A percentile compares a stretch with the other conserved stretches of the same genome.
These are phyloP conservation scores for Erythrobasidium hasegawianum DNA, from an alignment of 1,284 basidiomycete species.

Conservation along the genomic window DNA sequence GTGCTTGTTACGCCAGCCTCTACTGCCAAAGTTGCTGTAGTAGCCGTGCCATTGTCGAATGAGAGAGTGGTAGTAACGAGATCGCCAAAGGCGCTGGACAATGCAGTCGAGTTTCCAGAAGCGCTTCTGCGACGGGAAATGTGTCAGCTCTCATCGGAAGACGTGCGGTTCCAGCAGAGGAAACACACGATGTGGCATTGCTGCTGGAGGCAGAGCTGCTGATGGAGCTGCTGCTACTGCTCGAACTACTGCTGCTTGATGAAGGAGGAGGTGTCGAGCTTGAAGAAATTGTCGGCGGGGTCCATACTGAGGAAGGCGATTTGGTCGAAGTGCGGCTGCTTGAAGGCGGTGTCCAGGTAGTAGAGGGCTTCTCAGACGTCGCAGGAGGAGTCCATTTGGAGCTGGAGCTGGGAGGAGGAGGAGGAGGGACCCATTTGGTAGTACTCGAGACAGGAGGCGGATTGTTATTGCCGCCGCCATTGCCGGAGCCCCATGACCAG, in stretches of 20 bases:
- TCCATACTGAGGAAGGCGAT: background rate
- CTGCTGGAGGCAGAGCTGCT: background rate
- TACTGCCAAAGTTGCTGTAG: background rate
- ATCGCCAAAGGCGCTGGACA: background rate
- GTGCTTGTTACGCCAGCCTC: background rate
- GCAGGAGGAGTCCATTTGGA: background rate
- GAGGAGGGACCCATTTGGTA: background rate
- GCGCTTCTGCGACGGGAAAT: background rate
- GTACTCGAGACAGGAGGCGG: background rate
- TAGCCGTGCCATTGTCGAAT: background rate
- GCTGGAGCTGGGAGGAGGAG: background rate
- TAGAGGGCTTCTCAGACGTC: background rate
- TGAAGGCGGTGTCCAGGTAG: slow-evolving; percentile 17
- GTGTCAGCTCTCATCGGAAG: background rate
- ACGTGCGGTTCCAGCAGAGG: background rate
- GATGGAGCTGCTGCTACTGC: background rate
- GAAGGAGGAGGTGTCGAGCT: background rate
- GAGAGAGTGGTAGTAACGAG: background rate
- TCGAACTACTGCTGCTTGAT: too few relatives aligned
- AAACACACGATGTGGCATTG: background rate
- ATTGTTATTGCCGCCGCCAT: background rate
- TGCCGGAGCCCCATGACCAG: too few relatives aligned
- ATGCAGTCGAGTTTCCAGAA: background rate
- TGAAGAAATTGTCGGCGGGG: background rate
- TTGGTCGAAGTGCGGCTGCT: background rate